Base-by-base conservation (phyloP, 1,284 basidiomycete species). In the Ceratobasidium sp. region DNA sequence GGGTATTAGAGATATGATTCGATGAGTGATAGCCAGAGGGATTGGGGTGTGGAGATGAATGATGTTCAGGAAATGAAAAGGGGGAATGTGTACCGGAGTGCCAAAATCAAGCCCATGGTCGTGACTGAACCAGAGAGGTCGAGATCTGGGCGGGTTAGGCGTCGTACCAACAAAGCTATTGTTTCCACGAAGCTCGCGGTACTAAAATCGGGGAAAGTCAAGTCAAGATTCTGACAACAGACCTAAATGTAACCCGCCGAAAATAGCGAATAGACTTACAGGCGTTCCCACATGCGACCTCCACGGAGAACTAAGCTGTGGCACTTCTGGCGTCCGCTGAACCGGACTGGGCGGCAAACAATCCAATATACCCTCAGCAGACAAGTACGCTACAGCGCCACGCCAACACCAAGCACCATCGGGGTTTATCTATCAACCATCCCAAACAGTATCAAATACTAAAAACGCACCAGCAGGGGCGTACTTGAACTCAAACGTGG, bases 401-500 rank as follows among this genome's bases (percentile, higher is more conserved):
- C 38, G 1, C 6, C 4, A 59, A 59, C n/a, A 8, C 11, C 35
- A 38, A 59, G 43, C n/a, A 8, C 11, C 35, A 38, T 38, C 35
- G 35, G 35, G 35, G 11, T 38, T 38, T 38, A 11, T 38, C 11
- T 38, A 38, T 38, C 35, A 38, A 5, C 35, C 11, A 38, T 50
- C 8, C 21, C n/a, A 21, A 21, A 35, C 23, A 59, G 38, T n/a
- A 9, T 26, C 2, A 21, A 50, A 26, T 2, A 21, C 8, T 9
- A 50, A 18, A 21, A 43, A 47, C 64, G 54, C 23, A 67, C 64
- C 64, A 30, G 38, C 26, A 30, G 64, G 64, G 23, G 64, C 64
- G 38, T 67, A 67, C 64, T 67, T 67, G 38, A 67, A 67, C 41
- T 67, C 50, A 30, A 67, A 67, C 18, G 52, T 67, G 8, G 64